phyloP scores from a whole-genome alignment of 2,329 filamentous ascomycete species.

The Alternaria sp. region DNA sequence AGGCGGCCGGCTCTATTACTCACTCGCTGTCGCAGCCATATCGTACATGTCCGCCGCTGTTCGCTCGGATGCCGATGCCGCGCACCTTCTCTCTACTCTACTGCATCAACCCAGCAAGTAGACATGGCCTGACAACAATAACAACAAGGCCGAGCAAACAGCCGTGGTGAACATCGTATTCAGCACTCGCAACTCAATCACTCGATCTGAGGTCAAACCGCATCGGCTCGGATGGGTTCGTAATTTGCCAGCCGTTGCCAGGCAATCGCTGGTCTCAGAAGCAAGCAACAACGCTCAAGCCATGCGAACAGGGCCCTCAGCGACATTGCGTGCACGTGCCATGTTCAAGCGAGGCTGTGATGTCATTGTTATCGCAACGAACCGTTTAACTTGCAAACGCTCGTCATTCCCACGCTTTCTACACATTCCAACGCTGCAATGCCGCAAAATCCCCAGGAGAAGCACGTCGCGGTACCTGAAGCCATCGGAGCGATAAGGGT shows the following conservation, averaged over 20 bases:
- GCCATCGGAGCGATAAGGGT: slow-evolving; percentile 26
- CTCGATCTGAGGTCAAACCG: slow-evolving; percentile 12
- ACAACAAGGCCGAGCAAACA: slow-evolving; percentile 8
- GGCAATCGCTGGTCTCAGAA: slow-evolving; percentile 19
- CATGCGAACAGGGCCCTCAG: slow-evolving; percentile 13
- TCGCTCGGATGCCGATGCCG: slow-evolving; percentile 18
- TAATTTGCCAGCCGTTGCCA: slow-evolving; percentile 31
- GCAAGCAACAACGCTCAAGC: slow-evolving; percentile 25
- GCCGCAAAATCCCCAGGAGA: neutral
- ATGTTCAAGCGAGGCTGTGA: slow-evolving; percentile 20
- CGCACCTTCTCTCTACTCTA: slow-evolving; percentile 4
- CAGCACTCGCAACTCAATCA: slow-evolving; percentile 1
- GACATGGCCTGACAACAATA: slow-evolving; percentile 19
- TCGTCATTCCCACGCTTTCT: neutral
- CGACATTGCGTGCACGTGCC: slow-evolving; percentile 19
- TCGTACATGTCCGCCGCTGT: slow-evolving; percentile 13
- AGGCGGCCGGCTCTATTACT: slow-evolving; percentile 14
- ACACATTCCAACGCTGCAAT: neutral
- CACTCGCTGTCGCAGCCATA: slow-evolving; percentile 5
- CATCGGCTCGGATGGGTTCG: slow-evolving; percentile 14
- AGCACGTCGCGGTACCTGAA: slow-evolving; percentile 28
- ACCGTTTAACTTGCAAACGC: slow-evolving; percentile 15
- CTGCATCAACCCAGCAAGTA: slow-evolving; percentile 5
- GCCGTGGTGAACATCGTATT: slow-evolving; percentile 10
- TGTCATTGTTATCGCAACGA: slow-evolving; percentile 22